These are phyloP conservation scores for Yarrowia galli DNA, from an alignment of 1,139 yeast genomes.

Conservation along the genomic window DNA sequence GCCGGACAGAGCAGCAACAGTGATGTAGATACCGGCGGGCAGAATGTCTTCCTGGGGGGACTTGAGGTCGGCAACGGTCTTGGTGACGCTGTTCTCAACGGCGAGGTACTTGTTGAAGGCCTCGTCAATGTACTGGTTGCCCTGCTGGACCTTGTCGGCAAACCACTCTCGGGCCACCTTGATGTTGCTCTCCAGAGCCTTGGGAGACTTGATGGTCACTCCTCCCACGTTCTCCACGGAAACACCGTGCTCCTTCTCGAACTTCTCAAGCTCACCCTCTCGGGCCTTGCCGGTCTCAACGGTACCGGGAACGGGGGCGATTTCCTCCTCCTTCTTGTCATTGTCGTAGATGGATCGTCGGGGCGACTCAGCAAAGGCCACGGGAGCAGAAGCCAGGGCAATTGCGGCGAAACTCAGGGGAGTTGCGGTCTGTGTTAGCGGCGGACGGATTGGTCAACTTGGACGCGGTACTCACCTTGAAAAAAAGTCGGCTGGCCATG, in stretches of 20 bases:
- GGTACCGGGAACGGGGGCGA: conserved; percentile 64
- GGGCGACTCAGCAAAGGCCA: conserved; percentile 44
- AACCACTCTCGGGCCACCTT: conserved; percentile 57
- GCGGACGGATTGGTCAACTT: not conserved
- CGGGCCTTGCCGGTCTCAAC: conserved; percentile 60
- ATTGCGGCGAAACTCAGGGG: conserved; percentile 41
- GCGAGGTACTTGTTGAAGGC: conserved; percentile 61
- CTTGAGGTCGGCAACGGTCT: conserved; percentile 73
- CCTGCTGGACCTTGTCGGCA: conserved; percentile 47
- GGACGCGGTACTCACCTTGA: conserved; percentile 32
- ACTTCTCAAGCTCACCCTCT: conserved; percentile 47
- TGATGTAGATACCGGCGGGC: conserved; percentile 75
- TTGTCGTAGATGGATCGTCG: conserved; percentile 68
- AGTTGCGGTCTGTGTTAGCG: conserved; percentile 40
- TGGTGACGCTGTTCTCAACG: conserved; percentile 70
- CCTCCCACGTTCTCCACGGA: conserved; percentile 61
- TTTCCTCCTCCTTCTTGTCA: conserved; percentile 47
- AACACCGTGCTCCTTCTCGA: conserved; percentile 50
- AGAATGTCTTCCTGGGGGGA: conserved; percentile 74
- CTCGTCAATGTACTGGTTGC: conserved; percentile 54
- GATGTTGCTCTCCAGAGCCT: conserved; percentile 59
- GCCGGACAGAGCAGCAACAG: conserved; percentile 82
- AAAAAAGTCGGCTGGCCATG: conserved; percentile 39
- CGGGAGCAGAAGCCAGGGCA: conserved; percentile 41
- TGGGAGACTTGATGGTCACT: conserved; percentile 63